Evolutionary conservation across 371 early-diverging fungal species (phyloP).

Genomic region (Rhizopus arrhizus): DNA sequence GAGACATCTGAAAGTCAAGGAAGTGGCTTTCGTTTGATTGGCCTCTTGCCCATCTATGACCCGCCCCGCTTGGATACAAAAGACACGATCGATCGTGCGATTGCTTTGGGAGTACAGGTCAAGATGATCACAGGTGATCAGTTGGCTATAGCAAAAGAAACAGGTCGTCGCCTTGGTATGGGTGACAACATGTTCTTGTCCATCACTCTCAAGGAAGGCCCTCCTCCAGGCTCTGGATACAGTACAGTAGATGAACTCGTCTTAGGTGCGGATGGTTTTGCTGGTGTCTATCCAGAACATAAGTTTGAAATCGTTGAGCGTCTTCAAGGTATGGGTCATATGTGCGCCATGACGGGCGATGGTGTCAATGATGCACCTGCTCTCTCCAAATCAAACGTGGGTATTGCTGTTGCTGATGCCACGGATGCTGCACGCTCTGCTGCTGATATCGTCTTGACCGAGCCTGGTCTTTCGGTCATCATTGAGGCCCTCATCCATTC

Average conservation of each 20-base stretch:
- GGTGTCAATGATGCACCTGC: constrained; percentile 95
- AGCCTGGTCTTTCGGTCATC: constrained; percentile 70
- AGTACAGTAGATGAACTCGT: constrained; percentile 74
- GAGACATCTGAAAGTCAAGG: constrained; percentile 49
- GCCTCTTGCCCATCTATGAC: constrained; percentile 77
- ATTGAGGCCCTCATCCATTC: constrained; percentile 59
- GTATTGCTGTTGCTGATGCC: constrained; percentile 76
- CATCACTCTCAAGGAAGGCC: constrained; percentile 66
- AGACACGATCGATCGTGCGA: constrained; percentile 78
- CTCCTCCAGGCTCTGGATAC: constrained; percentile 65
- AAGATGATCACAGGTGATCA: constrained; percentile 94
- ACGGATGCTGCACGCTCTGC: constrained; percentile 71
- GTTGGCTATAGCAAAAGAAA: constrained; percentile 82
- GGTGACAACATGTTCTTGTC: constrained; percentile 67
- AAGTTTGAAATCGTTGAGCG: constrained; percentile 88
- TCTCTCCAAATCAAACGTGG: constrained; percentile 75
- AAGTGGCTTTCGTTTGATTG: constrained; percentile 60
- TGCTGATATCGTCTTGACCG: constrained; percentile 70
- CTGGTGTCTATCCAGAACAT: constrained; percentile 87
- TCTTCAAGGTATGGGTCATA: constrained; percentile 73
- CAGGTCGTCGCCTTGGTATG: constrained; percentile 70
- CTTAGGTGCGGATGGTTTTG: constrained; percentile 77
- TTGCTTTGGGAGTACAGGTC: constrained; percentile 80
- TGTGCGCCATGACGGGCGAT: constrained; percentile 90
- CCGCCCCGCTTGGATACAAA: constrained; percentile 78